Percentiles rank a stretch among this genome's conserved stretches.
These are phyloP conservation scores for Eucalyptus lansdowneana DNA, from an alignment of 345 rosid species.

Conservation along the genomic window DNA sequence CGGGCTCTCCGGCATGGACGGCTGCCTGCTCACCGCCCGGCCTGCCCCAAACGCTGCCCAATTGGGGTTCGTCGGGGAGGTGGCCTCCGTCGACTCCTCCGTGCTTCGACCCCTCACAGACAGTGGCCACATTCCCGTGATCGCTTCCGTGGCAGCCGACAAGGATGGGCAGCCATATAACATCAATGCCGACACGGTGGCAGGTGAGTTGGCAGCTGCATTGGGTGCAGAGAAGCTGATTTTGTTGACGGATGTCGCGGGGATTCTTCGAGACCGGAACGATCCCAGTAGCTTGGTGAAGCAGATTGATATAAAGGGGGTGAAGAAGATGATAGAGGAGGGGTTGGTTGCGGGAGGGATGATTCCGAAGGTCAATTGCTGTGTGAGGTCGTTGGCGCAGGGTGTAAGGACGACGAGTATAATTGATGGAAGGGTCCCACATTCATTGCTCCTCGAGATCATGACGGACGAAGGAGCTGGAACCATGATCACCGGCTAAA, in stretches of 20 bases:
- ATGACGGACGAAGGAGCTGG: constrained; percentile 95
- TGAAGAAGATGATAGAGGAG: constrained; percentile 64
- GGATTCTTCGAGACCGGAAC: constrained; percentile 50
- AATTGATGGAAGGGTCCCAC: constrained; percentile 76
- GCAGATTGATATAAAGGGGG: constrained; percentile 79
- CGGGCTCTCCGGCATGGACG: constrained; percentile 84
- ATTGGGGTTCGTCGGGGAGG: constrained; percentile 85
- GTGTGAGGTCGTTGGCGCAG: constrained; percentile 72
- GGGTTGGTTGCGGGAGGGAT: constrained; percentile 82
- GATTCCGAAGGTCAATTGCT: constrained; percentile 92
- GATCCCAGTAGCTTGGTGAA: constrained; percentile 67
- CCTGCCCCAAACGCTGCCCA: constrained; percentile 61
- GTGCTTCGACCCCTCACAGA: constrained; percentile 43
- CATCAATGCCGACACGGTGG: constrained; percentile 92
- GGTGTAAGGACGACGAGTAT: constrained; percentile 91
- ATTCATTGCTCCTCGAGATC: constrained; percentile 78
- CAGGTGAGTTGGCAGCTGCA: constrained; percentile 91
- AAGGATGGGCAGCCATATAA: constrained; percentile 66
- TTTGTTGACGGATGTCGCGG: constrained; percentile 77
- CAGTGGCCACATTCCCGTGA: constrained; percentile 70
- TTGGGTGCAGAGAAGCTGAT: constrained; percentile 88
- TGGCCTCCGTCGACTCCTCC: constrained; percentile 51
- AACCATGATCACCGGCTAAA: constrained; percentile 79
- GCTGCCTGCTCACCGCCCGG: constrained; percentile 70
- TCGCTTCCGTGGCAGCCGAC: constrained; percentile 87